These are phyloP conservation scores for Pyracantha coccinea DNA, from an alignment of 331 rosid species.

Conservation along the genomic window DNA sequence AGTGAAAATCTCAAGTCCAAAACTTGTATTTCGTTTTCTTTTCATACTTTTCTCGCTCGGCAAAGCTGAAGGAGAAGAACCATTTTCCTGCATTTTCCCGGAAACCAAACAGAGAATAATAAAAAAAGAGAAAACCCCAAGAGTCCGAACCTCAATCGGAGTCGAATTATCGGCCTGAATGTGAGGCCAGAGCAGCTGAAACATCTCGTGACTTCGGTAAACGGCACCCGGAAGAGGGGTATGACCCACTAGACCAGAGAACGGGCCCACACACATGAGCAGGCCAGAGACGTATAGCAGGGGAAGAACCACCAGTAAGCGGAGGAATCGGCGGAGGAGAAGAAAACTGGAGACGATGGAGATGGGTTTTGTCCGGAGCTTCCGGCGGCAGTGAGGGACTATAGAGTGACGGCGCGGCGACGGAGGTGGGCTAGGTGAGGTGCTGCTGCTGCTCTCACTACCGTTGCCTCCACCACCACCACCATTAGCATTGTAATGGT, in stretches of 20 bases:
- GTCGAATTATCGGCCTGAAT: constrained; percentile 71
- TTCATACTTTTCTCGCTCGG: not conserved
- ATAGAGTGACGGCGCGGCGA: constrained; percentile 55
- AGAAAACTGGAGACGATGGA: constrained; percentile 38
- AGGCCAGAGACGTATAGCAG: constrained; percentile 72
- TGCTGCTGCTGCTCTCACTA: constrained; percentile 47
- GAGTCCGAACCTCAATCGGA: constrained; percentile 45
- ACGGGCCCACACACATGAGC: constrained; percentile 81
- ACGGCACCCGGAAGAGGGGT: constrained; percentile 70
- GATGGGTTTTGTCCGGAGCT: constrained; percentile 40
- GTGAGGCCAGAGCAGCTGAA: constrained; percentile 47
- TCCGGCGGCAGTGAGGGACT: constrained; percentile 42
- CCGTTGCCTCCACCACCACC: constrained; percentile 11
- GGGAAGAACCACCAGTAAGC: constrained; percentile 70
- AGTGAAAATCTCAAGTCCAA: not conserved
- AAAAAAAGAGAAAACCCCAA: not conserved
- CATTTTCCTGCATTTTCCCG: constrained; percentile 5
- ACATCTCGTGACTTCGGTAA: constrained; percentile 66
- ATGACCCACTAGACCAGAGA: constrained; percentile 53
- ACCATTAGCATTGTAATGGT: constrained; percentile 38
- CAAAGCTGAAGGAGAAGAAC: not conserved
- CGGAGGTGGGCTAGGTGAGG: constrained; percentile 86
- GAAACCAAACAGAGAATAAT: not conserved
- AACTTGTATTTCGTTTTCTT: not conserved
- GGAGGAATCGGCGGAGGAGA: constrained; percentile 56